Evolutionary conservation across 2,329 filamentous ascomycete species (phyloP).

Genomic region (Fusarium papillatum): DNA sequence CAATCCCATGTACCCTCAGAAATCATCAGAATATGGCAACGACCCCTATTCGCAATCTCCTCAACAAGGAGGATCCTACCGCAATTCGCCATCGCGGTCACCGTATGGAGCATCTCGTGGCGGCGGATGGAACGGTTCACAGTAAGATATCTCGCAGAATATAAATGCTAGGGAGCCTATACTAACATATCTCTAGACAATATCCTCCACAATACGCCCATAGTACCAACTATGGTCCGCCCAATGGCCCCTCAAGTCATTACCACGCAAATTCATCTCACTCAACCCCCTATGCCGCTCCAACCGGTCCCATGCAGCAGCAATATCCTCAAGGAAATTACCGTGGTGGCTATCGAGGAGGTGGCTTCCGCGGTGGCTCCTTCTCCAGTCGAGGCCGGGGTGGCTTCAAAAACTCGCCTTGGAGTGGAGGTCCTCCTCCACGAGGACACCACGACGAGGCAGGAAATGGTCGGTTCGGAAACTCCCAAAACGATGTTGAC

Average conservation of each 20-base stretch:
- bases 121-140: constrained; percentile 54
- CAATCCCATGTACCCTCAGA: constrained; percentile 53
- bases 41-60: constrained; percentile 58
- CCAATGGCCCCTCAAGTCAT: constrained; percentile 66
- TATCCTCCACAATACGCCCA: constrained; percentile 73
- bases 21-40: constrained; percentile 52
- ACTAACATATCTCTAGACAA: constrained; percentile 59
- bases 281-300: constrained; percentile 68
- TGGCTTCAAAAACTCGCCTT: constrained; percentile 78
- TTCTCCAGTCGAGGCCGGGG: constrained; percentile 69
- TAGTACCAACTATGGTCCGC: constrained; percentile 61
- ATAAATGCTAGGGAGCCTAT: not conserved
- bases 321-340: constrained; percentile 59
- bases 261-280: constrained; percentile 63
- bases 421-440: constrained; percentile 55
- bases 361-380: constrained; percentile 72
- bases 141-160: constrained; percentile 51
- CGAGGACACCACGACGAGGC: constrained; percentile 41
- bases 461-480: constrained; percentile 34
- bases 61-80: constrained; percentile 58
- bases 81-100: constrained; percentile 60
- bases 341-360: constrained; percentile 63
- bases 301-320: constrained; percentile 69
- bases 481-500: constrained; percentile 21
- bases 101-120: constrained; percentile 56